Conservation (phyloP, 2,329 filamentous ascomycete species). For the Pestalotiopsis sp. region DNA sequence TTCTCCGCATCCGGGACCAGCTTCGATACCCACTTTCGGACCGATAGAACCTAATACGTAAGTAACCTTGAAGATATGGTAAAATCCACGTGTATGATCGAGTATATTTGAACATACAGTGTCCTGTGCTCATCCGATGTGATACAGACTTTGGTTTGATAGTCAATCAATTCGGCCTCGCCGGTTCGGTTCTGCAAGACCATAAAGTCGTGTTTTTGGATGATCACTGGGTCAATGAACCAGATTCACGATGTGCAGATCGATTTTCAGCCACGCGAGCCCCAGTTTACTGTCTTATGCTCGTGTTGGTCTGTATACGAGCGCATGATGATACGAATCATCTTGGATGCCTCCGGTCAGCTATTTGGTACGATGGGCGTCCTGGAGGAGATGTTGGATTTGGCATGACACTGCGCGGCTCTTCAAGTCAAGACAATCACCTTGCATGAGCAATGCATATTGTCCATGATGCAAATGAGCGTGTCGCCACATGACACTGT, state of each 20-base stretch:
- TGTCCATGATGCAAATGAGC: too few relatives aligned
- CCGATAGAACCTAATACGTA: not conserved
- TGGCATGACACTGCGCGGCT: too few relatives aligned
- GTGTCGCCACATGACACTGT: too few relatives aligned
- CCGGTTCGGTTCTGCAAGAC: not conserved
- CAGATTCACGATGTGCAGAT: not conserved
- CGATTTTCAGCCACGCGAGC: not conserved
- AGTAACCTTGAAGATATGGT: not conserved
- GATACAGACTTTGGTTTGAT: not conserved
- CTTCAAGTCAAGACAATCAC: too few relatives aligned
- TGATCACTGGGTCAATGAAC: not conserved
- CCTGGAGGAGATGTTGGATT: too few relatives aligned
- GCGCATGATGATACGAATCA: not conserved
- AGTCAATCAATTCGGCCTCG: not conserved
- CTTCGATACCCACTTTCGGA: conserved; percentile 6
- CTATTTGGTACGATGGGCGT: too few relatives aligned
- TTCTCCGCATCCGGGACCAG: conserved; percentile 6
- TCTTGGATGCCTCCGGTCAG: too few relatives aligned
- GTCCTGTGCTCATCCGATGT: not conserved
- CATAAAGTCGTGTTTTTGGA: not conserved
- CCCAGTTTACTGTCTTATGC: not conserved
- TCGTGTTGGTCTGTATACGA: not conserved
- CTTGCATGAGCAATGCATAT: too few relatives aligned
- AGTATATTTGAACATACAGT: not conserved
- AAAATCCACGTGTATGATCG: not conserved